Evolutionary conservation across 1,284 basidiomycete genomes (phyloP), one percentile per base, ranked within the genome.

Genomic region (Tylopilus sp.): DNA sequence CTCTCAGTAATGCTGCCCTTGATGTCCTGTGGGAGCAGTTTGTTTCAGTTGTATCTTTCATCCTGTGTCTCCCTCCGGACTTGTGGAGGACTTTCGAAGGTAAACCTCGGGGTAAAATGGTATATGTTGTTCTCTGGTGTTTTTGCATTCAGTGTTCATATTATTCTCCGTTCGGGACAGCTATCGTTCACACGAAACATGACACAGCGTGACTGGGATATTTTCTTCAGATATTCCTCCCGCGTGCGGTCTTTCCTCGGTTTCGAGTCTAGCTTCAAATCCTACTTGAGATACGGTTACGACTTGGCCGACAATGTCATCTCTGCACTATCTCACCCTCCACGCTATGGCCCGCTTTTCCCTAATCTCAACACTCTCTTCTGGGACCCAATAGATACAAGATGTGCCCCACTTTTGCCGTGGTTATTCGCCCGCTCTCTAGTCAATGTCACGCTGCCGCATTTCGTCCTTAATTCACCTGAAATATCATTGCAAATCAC

Each of bases 41-140:
- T 53, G 58, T 70, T 44, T 67, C 64, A 13, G 68, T 77, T 55
- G 44, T 60, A 39, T 53, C 58, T 18, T 68, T 79, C 51, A 19
- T 77, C 16, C 63, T 58, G 54, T 73, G 72, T 59, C 67, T 79
- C 55, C 75, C 75, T 56, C 66, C 58, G 57, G 72, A 78, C 44
- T 56, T 78, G 13, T 75, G 71, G 73, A 68, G 22, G 62, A 66
- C 77, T 7, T 66, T 74, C 10, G 38, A 29, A 24, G 19, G 68
- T 66, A 15, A 53, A 51, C 53, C 32, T n/a, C 15, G 24, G 55
- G 33, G 33, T 36, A 36, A 36, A 36, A 36, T 36, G 33, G 33
- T 36, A 36, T 36, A n/a, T n/a, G 33, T 36, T 36, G 33, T 36
- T 36, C 33, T 36, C 33, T 10, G 33, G 33, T 36, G 33, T 36